phyloP scores from a whole-genome alignment of 768 basidiomycete species.

The Dioszegia crocea region DNA sequence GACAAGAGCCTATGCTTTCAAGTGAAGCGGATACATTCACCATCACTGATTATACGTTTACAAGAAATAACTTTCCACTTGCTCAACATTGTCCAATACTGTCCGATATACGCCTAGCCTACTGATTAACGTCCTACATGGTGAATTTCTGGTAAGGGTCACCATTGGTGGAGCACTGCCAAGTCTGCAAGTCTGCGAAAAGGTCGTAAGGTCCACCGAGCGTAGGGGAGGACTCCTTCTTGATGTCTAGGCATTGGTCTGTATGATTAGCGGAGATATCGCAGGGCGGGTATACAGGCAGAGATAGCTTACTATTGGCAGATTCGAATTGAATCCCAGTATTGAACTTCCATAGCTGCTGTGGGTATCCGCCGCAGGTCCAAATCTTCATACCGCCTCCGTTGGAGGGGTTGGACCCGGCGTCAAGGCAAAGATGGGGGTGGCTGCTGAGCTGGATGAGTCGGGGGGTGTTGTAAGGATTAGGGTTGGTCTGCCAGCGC shows the following conservation, averaged over 20 bases:
- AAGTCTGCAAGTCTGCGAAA: not conserved
- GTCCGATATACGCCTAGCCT: too few species aligned
- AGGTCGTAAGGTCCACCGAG: not conserved
- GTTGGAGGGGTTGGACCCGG: constrained; percentile 20
- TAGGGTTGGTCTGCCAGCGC: not conserved
- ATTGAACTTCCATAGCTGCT: constrained; percentile 19
- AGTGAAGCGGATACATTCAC: too few species aligned
- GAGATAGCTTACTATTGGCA: not conserved
- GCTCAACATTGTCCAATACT: too few species aligned
- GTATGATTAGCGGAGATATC: too few species aligned
- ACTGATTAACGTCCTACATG: not conserved
- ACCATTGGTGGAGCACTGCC: not conserved
- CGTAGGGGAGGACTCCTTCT: not conserved
- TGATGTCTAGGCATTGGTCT: not conserved
- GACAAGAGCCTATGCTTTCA: too few species aligned
- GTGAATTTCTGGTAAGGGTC: not conserved
- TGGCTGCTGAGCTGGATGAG: not conserved
- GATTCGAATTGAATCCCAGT: not conserved
- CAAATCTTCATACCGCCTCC: constrained; percentile 13
- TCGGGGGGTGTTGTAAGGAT: not conserved
- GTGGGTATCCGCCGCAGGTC: constrained; percentile 11
- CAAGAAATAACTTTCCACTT: too few species aligned
- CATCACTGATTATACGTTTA: too few species aligned
- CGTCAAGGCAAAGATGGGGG: constrained; percentile 20
- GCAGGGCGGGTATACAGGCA: not conserved